Evolutionary conservation across 805 yeast species (phyloP).

Genomic region (Candida pseudoglaebosa): DNA sequence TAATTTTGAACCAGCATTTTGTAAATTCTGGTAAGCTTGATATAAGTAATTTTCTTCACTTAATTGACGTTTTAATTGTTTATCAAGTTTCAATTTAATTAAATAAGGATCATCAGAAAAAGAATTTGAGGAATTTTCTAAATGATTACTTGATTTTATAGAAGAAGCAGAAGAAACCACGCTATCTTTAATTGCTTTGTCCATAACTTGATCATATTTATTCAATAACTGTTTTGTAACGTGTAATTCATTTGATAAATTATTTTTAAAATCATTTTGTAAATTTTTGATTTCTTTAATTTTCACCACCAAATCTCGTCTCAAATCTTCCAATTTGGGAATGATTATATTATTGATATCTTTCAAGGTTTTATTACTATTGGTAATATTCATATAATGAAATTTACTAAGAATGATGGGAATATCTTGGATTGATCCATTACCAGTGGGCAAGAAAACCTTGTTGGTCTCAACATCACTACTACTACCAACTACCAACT

Average conservation of each 20-base stretch:
- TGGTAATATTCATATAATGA: constrained; percentile 39
- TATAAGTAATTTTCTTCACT: constrained; percentile 81
- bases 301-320: constrained; percentile 72
- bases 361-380: constrained; percentile 41
- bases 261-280: constrained; percentile 80
- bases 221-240: constrained; percentile 39
- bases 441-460: constrained; percentile 73
- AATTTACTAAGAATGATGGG: constrained; percentile 61
- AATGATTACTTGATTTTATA: constrained; percentile 7
- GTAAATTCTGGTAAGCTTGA: constrained; percentile 84
- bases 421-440: constrained; percentile 70
- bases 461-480: constrained; percentile 35
- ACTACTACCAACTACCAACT: constrained; percentile 15
- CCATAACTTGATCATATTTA: constrained; percentile 58
- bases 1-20: constrained; percentile 81
- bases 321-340: constrained; percentile 54
- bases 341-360: constrained; percentile 46
- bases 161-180: constrained; percentile 10
- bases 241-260: constrained; percentile 55
- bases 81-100: constrained; percentile 65
- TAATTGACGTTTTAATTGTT: constrained; percentile 72
- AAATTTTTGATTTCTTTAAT: constrained; percentile 82
- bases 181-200: constrained; percentile 18
- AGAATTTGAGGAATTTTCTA: constrained; percentile 4
- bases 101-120: constrained; percentile 75